A percentile compares a stretch with the other conserved stretches of the same genome.
Conservation (phyloP, 495 filamentous ascomycete genomes). For the Aspergillus taichungensis region DNA sequence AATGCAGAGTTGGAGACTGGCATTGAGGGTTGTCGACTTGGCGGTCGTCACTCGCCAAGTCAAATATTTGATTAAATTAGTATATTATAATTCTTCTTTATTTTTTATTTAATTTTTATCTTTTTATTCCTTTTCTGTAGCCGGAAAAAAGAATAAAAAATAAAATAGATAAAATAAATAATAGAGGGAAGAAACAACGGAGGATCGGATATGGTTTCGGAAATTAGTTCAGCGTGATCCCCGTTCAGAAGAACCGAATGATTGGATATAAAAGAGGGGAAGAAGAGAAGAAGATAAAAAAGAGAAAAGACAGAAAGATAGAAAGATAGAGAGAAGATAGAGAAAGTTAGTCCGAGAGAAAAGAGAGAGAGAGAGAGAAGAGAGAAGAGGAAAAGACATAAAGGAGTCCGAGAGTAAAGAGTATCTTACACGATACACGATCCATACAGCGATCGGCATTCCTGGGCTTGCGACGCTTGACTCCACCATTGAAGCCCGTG, state of each 20-base stretch:
- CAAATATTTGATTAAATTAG: too few species aligned
- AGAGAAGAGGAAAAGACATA: neutral
- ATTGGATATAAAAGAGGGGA: neutral
- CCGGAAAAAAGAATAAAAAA: neutral
- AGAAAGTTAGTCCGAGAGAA: conserved; percentile 1
- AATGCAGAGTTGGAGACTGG: conserved; percentile 8
- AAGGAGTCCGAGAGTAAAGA: conserved; percentile 2
- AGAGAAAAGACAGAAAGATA: neutral
- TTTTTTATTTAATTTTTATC: too few species aligned
- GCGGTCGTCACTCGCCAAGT: too few species aligned
- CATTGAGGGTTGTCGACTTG: conserved; percentile 9
- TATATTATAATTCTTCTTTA: too few species aligned
- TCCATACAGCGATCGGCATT: neutral
- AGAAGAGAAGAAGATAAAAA: neutral
- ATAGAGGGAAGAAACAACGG: neutral
- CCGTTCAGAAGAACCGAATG: too few species aligned
- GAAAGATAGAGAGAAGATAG: neutral
- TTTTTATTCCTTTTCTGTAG: too few species aligned
- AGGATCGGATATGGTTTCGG: too few species aligned
- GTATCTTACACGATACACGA: conserved; percentile 1
- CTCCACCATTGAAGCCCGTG: conserved; percentile 1
- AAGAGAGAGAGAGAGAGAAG: conserved; percentile 1
- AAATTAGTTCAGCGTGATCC: too few species aligned
- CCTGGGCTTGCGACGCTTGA: conserved; percentile 9
- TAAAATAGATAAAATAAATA: neutral